These are phyloP conservation scores for Penicillium sp. DNA, from an alignment of 2,329 filamentous ascomycete species.

Conservation along the genomic window DNA sequence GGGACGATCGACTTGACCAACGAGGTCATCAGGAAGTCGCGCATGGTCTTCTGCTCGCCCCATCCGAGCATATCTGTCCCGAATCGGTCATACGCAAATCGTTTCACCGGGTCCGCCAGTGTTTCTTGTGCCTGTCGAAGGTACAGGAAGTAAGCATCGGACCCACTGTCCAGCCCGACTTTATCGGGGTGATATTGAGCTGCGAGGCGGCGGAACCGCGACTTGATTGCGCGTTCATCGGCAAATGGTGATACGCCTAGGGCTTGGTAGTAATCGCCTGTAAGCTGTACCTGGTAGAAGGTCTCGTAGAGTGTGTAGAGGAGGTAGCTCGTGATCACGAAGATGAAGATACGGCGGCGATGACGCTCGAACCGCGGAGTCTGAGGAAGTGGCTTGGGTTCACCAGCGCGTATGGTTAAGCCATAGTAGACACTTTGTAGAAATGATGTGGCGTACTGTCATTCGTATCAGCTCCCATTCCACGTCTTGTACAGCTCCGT, in stretches of 20 bases:
- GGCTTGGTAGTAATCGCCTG: constrained; percentile 68
- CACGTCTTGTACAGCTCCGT: constrained; percentile 4
- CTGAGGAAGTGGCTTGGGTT: constrained; percentile 62
- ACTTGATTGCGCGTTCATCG: constrained; percentile 69
- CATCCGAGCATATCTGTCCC: constrained; percentile 62
- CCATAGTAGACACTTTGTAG: constrained; percentile 76
- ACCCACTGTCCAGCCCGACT: constrained; percentile 36
- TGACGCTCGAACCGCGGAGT: constrained; percentile 62
- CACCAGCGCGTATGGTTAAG: constrained; percentile 79
- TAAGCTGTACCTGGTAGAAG: constrained; percentile 65
- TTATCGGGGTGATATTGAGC: constrained; percentile 77
- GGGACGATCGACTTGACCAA: constrained; percentile 39
- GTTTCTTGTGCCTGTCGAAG: constrained; percentile 77
- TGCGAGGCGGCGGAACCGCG: constrained; percentile 68
- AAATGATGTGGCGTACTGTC: constrained; percentile 66
- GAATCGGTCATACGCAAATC: constrained; percentile 85
- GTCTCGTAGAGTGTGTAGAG: constrained; percentile 88
- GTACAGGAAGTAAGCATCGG: constrained; percentile 61
- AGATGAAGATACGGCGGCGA: constrained; percentile 71
- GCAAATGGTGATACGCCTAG: constrained; percentile 62
- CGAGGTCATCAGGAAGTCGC: constrained; percentile 64
- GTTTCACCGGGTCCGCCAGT: constrained; percentile 62
- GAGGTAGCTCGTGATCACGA: constrained; percentile 75
- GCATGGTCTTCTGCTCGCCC: constrained; percentile 49
- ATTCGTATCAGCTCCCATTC: constrained; percentile 7